These are phyloP conservation scores for Acanthamoeba lugdunensis DNA, from an alignment of 208 protist genomes.

Conservation along the genomic window DNA sequence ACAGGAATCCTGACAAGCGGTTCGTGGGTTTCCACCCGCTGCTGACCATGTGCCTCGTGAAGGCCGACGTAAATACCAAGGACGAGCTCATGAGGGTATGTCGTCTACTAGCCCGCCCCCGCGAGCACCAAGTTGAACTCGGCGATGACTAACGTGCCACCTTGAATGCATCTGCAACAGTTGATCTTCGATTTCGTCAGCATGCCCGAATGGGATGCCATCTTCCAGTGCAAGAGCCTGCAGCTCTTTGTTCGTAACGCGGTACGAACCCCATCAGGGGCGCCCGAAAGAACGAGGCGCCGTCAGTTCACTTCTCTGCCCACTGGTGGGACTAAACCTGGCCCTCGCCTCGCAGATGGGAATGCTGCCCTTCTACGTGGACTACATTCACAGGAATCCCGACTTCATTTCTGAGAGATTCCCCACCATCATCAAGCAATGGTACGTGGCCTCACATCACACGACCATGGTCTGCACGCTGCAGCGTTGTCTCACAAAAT, in stretches of 20 bases:
- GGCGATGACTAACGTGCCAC: not conserved
- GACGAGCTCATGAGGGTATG: conserved; percentile 31
- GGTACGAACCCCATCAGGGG: not conserved
- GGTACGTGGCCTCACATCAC: not conserved
- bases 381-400: conserved; percentile 57
- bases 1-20: conserved; percentile 53
- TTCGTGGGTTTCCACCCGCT: conserved; percentile 55
- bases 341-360: conserved; percentile 5
- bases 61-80: not conserved
- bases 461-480: not conserved
- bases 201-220: conserved; percentile 28
- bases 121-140: not conserved
- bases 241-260: conserved; percentile 43
- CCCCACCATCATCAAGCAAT: conserved; percentile 22
- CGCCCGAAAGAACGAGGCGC: not conserved
- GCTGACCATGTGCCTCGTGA: conserved; percentile 43
- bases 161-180: not conserved
- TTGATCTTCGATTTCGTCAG: conserved; percentile 36
- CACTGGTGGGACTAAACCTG: not conserved
- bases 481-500: not conserved
- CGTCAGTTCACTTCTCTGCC: not conserved
- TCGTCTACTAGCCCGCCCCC: not conserved
- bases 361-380: conserved; percentile 57
- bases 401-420: conserved; percentile 47
- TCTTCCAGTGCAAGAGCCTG: conserved; percentile 48